Conservation (phyloP, 139 green algal genomes). For the Astrephomene gubernaculifera region DNA sequence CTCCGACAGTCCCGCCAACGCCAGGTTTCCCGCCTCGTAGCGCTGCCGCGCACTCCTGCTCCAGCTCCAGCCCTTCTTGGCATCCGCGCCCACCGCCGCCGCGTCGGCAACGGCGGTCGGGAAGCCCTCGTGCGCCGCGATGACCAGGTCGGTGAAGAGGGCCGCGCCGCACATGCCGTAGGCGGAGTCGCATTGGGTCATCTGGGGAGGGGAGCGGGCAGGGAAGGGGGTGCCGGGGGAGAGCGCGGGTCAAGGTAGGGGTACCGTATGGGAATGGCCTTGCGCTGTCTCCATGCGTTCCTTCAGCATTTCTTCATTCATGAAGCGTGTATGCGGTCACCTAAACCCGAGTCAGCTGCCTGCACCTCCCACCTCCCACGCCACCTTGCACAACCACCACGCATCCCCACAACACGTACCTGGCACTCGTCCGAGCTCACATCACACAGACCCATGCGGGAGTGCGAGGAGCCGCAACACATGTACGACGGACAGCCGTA, state of each 20-base stretch:
- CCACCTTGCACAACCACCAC: not conserved
- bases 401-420: too few relatives aligned
- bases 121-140: constrained; percentile 17
- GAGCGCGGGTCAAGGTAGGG: too few relatives aligned
- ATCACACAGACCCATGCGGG: not conserved
- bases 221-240: not conserved
- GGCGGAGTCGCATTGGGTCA: not conserved
- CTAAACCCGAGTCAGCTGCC: not conserved
- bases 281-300: too few relatives aligned
- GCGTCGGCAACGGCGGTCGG: not conserved
- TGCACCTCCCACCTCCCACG: not conserved
- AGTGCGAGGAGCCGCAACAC: not conserved
- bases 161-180: not conserved
- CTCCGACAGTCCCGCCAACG: not conserved
- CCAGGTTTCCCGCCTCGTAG: not conserved
- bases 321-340: not conserved
- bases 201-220: not conserved
- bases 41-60: not conserved
- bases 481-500: constrained; percentile 31
- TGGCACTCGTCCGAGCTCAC: not conserved
- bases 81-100: not conserved
- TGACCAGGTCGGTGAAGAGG: not conserved
- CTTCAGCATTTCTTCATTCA: not conserved
- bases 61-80: not conserved
- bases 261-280: too few relatives aligned